Conservation (phyloP, 352 stramenopile genomes). For the Pythium plurisporium region DNA sequence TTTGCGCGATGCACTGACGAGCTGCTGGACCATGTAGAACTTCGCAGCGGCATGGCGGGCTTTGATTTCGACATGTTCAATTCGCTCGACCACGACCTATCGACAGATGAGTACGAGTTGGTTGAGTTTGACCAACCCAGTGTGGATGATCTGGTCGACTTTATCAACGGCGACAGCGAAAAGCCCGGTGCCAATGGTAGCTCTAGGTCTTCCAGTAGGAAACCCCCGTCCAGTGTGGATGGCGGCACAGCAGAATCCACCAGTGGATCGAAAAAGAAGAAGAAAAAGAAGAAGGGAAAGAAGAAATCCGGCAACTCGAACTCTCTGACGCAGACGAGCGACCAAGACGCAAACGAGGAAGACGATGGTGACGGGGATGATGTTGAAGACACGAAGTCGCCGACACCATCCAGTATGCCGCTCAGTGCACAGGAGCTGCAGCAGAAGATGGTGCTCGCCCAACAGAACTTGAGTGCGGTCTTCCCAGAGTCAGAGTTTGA, state of each 20-base stretch:
- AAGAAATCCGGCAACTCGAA: constrained; percentile 32
- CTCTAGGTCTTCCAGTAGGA: constrained; percentile 24
- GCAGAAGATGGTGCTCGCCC: constrained; percentile 61
- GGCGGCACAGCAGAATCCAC: not conserved
- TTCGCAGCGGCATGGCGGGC: constrained; percentile 52
- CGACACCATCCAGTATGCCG: not conserved
- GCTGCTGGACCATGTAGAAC: constrained; percentile 22
- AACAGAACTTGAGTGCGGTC: constrained; percentile 70
- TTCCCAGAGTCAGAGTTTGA: constrained; percentile 81
- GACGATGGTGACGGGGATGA: constrained; percentile 13
- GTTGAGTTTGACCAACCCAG: constrained; percentile 81
- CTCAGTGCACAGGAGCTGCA: constrained; percentile 24
- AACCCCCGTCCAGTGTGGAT: constrained; percentile 16
- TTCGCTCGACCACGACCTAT: constrained; percentile 67
- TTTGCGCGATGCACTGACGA: no score
- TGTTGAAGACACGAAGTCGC: not conserved
- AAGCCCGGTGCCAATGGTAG: constrained; percentile 15
- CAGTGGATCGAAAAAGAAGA: constrained; percentile 47
- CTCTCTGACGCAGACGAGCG: constrained; percentile 1
- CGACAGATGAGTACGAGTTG: constrained; percentile 71
- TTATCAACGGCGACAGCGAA: constrained; percentile 61
- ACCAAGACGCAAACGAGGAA: constrained; percentile 18
- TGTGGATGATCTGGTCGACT: constrained; percentile 76
- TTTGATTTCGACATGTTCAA: constrained; percentile 83
- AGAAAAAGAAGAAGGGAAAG: constrained; percentile 76